Base-by-base conservation (phyloP, 2,329 filamentous ascomycete species). In the Penicillium thymicola region DNA sequence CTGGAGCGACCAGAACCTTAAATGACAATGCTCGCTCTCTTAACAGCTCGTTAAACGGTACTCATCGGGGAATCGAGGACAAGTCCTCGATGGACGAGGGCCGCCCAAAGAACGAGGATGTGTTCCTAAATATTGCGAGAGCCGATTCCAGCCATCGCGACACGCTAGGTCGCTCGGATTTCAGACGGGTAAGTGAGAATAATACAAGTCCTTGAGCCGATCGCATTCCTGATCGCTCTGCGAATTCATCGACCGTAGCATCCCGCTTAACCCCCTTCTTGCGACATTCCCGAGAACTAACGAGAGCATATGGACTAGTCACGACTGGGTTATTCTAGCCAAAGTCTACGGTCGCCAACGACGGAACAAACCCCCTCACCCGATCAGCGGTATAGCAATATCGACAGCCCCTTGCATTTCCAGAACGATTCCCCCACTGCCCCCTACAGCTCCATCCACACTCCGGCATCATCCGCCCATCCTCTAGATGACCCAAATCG, bases 121-220 rank as follows among this genome's bases (percentile, higher is more conserved):
- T 79, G 28, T 79, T 79, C 59, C 62, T 79, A 52, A 78, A 79
- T 58, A 78, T 79, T 56, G 77, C 77, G 11, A 72, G 73, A 59
- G 69, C 73, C 5, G 75, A 76, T 51, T 73, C 72, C 7, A 64
- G 54, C 40, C 72, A 71, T 57, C 73, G 72, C 47, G 70, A 73
- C 49, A 75, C 74, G 18, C 44, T 73, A 25, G 66, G 68, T 37
- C 72, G 69, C 44, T 70, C 72, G n/a, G 74, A 75, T 53, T 69
- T 74, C 37, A 69, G 72, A 64, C 65, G 73, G 54, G 73, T 76
- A 63, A 75, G 72, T 69, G 25, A 48, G 36, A 32, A 40, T n/a
- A 34, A 36, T 10, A 34, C 27, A 34, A 6, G 37, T 16, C 25
- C 18, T 16, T 2, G 30, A 27, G 32, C 47, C 48, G 54, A 46